Conservation (phyloP, 169 alveolate genomes). For the Cryptosporidium andersoni region DNA sequence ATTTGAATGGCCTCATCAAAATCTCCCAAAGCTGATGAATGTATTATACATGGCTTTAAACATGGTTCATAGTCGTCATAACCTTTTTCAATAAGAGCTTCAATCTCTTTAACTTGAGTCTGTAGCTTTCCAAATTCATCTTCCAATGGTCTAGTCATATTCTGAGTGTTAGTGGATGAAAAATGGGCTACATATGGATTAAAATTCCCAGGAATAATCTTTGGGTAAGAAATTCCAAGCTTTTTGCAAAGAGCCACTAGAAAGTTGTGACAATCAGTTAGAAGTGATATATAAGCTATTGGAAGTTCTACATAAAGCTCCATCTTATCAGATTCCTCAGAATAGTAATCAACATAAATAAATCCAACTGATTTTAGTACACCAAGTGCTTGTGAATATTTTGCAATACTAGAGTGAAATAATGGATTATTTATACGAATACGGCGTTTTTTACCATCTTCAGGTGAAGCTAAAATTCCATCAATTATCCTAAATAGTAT, state of each 20-base stretch:
- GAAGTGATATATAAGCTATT: constrained; percentile 48
- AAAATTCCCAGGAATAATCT: constrained; percentile 18
- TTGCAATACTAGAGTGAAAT: constrained; percentile 39
- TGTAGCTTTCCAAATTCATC: constrained; percentile 38
- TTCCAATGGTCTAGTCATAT: neutral
- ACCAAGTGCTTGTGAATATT: constrained; percentile 21
- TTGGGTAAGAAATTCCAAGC: constrained; percentile 15
- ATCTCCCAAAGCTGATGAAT: constrained; percentile 27
- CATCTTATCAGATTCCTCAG: neutral
- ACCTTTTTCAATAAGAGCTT: constrained; percentile 39
- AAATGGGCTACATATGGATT: constrained; percentile 52
- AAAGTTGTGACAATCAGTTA: constrained; percentile 58
- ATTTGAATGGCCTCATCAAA: constrained; percentile 2
- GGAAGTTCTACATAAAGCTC: constrained; percentile 20
- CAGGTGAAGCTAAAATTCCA: constrained; percentile 28
- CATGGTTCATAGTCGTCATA: neutral
- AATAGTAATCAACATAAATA: neutral
- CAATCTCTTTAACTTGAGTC: constrained; percentile 27
- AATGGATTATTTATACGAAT: constrained; percentile 48
- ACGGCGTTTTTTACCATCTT: constrained; percentile 41
- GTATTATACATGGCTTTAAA: constrained; percentile 25
- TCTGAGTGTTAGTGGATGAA: constrained; percentile 19
- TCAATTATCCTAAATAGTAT: constrained; percentile 42
- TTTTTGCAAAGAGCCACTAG: constrained; percentile 29
- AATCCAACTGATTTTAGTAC: constrained; percentile 65